These are phyloP conservation scores for Hypoxylon sp. DNA, from an alignment of 2,329 filamentous ascomycete genomes.

Conservation along the genomic window DNA sequence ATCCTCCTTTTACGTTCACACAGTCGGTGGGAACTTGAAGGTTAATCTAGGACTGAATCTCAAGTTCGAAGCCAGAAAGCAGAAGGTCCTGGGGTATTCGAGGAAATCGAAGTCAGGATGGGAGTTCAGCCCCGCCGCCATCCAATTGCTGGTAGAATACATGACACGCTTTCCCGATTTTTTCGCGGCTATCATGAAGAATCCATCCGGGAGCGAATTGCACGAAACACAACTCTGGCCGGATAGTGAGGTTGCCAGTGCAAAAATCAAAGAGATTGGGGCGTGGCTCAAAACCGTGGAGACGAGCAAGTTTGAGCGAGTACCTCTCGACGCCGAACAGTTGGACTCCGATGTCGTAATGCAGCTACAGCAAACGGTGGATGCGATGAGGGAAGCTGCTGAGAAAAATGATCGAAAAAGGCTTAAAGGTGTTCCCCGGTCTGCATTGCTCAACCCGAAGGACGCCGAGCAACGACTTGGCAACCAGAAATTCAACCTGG, in stretches of 20 bases:
- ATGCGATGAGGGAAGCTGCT: conserved; percentile 67
- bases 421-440: conserved; percentile 84
- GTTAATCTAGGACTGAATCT: conserved; percentile 94
- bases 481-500: conserved; percentile 84
- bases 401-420: conserved; percentile 72
- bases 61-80: conserved; percentile 95
- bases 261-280: conserved; percentile 92
- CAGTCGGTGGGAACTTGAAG: conserved; percentile 77
- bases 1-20: conserved; percentile 87
- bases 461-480: conserved; percentile 95
- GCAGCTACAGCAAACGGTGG: conserved; percentile 81
- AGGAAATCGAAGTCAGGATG: conserved; percentile 87
- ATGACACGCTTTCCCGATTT: conserved; percentile 97
- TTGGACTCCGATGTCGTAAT: conserved; percentile 91
- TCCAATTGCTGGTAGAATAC: conserved; percentile 85
- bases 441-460: conserved; percentile 89
- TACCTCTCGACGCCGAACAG: conserved; percentile 96
- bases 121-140: conserved; percentile 92
- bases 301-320: conserved; percentile 90
- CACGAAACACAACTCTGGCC: conserved; percentile 89
- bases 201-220: conserved; percentile 87
- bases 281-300: conserved; percentile 93
- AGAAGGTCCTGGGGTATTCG: conserved; percentile 96
- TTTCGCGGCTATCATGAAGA: conserved; percentile 86
- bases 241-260: conserved; percentile 75